These are phyloP conservation scores for Stachybotrys chlorohalonatus DNA, from an alignment of 2,329 filamentous ascomycete genomes.

Conservation along the genomic window DNA sequence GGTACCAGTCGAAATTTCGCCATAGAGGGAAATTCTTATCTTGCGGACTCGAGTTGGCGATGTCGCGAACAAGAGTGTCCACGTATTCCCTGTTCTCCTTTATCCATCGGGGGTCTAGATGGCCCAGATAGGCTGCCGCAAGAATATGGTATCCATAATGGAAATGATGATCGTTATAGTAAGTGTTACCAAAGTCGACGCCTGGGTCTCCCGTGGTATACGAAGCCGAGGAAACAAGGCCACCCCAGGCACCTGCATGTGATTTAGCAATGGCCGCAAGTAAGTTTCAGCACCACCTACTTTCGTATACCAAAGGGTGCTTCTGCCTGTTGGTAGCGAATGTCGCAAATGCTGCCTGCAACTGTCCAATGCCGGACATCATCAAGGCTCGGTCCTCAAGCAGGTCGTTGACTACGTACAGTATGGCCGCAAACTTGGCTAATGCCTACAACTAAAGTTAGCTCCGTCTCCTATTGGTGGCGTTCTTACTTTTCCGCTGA, in stretches of 20 bases:
- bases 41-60: conserved; percentile 61
- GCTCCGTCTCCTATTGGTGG: neutral
- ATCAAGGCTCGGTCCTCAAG: conserved; percentile 49
- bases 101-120: conserved; percentile 70
- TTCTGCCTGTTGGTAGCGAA: conserved; percentile 62
- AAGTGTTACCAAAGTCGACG: conserved; percentile 83
- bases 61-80: conserved; percentile 74
- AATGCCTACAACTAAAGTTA: conserved; percentile 41
- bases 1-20: conserved; percentile 85
- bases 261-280: conserved; percentile 7
- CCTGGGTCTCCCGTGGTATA: conserved; percentile 61
- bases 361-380: conserved; percentile 44
- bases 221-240: conserved; percentile 66
- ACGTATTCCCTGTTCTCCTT: conserved; percentile 67
- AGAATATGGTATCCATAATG: conserved; percentile 88
- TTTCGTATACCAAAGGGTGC: conserved; percentile 56
- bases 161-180: conserved; percentile 69
- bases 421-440: conserved; percentile 64
- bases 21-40: conserved; percentile 76
- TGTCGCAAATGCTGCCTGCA: conserved; percentile 57
- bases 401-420: conserved; percentile 57
- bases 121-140: conserved; percentile 71
- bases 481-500: conserved; percentile 63
- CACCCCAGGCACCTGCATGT: conserved; percentile 58
- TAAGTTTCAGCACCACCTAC: conserved; percentile 24